Conservation (phyloP, 768 basidiomycete species). For the Mycena metata region DNA sequence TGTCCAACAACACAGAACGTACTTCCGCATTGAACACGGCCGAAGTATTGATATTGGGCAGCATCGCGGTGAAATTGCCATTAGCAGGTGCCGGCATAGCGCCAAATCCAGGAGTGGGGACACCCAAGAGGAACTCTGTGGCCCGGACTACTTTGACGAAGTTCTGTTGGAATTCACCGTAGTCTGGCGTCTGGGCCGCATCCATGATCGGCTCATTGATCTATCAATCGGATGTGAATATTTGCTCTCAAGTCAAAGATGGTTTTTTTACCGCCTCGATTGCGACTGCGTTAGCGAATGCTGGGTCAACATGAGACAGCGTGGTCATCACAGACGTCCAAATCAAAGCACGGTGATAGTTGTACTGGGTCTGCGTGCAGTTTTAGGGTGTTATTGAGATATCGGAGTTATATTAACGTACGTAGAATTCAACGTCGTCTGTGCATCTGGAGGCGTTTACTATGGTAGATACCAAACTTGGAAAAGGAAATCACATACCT, state of each 20-base stretch:
- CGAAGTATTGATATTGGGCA: conserved; percentile 40
- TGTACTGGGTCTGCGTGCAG: conserved; percentile 67
- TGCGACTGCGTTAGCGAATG: conserved; percentile 73
- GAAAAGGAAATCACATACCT: conserved; percentile 53
- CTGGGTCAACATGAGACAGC: conserved; percentile 76
- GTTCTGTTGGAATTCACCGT: conserved; percentile 78
- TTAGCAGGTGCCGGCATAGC: conserved; percentile 36
- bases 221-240: too few species aligned
- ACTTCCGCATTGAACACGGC: conserved; percentile 46
- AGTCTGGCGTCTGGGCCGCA: conserved; percentile 73
- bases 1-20: conserved; percentile 48
- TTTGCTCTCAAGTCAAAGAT: too few species aligned
- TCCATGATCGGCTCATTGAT: conserved; percentile 73
- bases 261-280: conserved; percentile 76
- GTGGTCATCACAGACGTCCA: conserved; percentile 88
- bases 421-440: conserved; percentile 78
- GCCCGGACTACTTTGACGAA: conserved; percentile 79
- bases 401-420: conserved; percentile 45
- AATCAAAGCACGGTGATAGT: conserved; percentile 83
- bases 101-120: conserved; percentile 54
- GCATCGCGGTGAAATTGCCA: conserved; percentile 45
- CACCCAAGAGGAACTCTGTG: conserved; percentile 72
- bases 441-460: conserved; percentile 66
- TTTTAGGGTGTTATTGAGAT: conserved; percentile 6
- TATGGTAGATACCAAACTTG: background rate